These are phyloP conservation scores for Copromyces sp. DNA, from an alignment of 495 filamentous ascomycete genomes.

Conservation along the genomic window DNA sequence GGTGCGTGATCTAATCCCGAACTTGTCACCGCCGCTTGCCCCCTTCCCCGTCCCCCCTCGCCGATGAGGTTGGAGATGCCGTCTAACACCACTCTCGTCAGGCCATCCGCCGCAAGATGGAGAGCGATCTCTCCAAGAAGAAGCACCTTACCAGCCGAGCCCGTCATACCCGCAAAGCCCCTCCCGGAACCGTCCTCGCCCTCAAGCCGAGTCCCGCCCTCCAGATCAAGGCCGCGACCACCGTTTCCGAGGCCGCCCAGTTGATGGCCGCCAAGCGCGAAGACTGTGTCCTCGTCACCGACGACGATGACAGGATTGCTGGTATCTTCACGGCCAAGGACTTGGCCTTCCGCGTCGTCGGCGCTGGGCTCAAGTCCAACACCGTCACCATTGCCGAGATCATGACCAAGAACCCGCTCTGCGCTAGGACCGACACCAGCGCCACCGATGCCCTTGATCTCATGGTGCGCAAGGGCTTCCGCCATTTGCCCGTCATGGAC, in stretches of 20 bases:
- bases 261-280: conserved; percentile 98
- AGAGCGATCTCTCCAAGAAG: conserved; percentile 96
- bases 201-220: conserved; percentile 91
- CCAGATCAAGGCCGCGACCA: conserved; percentile 93
- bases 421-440: conserved; percentile 93
- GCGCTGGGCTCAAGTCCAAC: conserved; percentile 80
- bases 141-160: conserved; percentile 67
- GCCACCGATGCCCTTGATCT: conserved; percentile 94
- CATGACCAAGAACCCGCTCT: conserved; percentile 99
- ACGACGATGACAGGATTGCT: conserved; percentile 93
- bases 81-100: conserved; percentile 32
- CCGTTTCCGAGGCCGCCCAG: conserved; percentile 92
- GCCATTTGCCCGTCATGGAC: conserved; percentile 97
- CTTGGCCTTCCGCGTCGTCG: conserved; percentile 92
- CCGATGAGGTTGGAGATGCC: conserved; percentile 3
- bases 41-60: background rate
- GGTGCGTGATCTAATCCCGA: conserved; percentile 44
- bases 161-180: conserved; percentile 80
- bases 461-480: conserved; percentile 96
- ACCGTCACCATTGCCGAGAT: conserved; percentile 92
- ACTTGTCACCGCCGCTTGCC: background rate
- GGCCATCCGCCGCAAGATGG: conserved; percentile 95
- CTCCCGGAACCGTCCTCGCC: conserved; percentile 89
- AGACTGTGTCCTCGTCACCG: conserved; percentile 97
- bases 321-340: conserved; percentile 99